phyloP scores from a whole-genome alignment of 2,329 filamentous ascomycete genomes.

The Aspergillus ustus region DNA sequence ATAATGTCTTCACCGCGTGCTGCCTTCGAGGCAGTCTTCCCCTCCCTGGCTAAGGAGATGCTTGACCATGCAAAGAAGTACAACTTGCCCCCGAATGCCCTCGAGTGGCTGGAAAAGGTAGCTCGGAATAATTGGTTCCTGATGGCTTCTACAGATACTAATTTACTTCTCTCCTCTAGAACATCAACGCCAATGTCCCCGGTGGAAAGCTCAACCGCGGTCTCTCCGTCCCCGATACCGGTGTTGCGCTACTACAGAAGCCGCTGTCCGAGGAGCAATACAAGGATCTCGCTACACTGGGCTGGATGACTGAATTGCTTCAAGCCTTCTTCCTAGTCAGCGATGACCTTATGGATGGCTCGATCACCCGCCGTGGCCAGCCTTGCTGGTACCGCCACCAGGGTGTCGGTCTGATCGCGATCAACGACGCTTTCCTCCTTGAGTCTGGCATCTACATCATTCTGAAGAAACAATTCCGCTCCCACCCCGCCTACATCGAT shows the following conservation, averaged over 20 bases:
- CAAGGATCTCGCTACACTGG: conserved; percentile 83
- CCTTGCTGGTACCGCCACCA: conserved; percentile 96
- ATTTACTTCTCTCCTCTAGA: background rate
- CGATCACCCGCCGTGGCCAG: conserved; percentile 89
- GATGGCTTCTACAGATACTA: background rate
- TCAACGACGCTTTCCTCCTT: conserved; percentile 98
- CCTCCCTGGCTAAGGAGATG: conserved; percentile 80
- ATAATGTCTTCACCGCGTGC: conserved; percentile 68
- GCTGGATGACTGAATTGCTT: conserved; percentile 97
- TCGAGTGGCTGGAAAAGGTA: conserved; percentile 87
- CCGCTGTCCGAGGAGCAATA: conserved; percentile 80
- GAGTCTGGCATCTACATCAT: conserved; percentile 88
- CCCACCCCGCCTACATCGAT: conserved; percentile 85
- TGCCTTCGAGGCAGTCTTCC: conserved; percentile 90
- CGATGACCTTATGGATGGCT: conserved; percentile 98
- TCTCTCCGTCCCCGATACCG: conserved; percentile 95
- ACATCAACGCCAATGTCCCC: conserved; percentile 79
- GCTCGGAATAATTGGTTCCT: conserved; percentile 7
- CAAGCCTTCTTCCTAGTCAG: conserved; percentile 99
- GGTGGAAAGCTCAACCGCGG: conserved; percentile 99
- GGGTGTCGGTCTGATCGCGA: conserved; percentile 90
- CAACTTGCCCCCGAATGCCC: conserved; percentile 78
- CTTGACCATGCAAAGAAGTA: conserved; percentile 78
- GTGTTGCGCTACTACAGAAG: conserved; percentile 74
- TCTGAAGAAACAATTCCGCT: conserved; percentile 90